Base-by-base conservation (phyloP, 768 basidiomycete species). In the Cystofilobasidium capitatum region DNA sequence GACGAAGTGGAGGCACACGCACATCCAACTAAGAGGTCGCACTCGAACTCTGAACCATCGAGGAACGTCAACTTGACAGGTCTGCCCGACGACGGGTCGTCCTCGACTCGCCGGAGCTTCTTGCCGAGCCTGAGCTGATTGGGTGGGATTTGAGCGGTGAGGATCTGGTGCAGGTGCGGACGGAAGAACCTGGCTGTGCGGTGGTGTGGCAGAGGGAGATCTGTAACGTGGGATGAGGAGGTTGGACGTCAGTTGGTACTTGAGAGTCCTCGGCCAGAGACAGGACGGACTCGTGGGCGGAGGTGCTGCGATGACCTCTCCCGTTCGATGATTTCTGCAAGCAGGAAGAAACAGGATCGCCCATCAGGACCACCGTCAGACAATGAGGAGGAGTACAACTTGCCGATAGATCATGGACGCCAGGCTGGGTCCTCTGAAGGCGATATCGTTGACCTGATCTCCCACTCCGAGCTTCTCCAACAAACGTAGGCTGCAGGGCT, bases 391-490 rank as follows among this genome's bases (percentile, higher is more conserved):
- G 13, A 17, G 37, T 6, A 5, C 12, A 26, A 35, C 29, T 3
- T 10, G 17, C 44, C 20, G 42, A 33, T 36, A 33, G 44, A 62
- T 33, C 62, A 64, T 64, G 3, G 49, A 55, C 16, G 47, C 62
- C 22, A 5, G 36, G 12, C 31, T 37, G 14, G 62, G 47, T 22
- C 47, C 49, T 39, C 62, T 31, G 54, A 51, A 64, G 31, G 62
- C 62, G 5, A 64, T 13, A 17, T 37, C 33, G 26, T 64, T 47
- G 26, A 64, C 62, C 35, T 55, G 35, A 13, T 26, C 13, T 2
- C 62, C 62, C 13, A 64, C 49, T 0, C 62, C 62, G 40, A 64
- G 62, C 62, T 64, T 55, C 49, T 64, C 62, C n/a, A 64, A 47
- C 9, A 64, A 40, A 0, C 62, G 17, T 12, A 64, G 29, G 5